phyloP scores from a whole-genome alignment of 148 eudicot species.

The Limonium bicolor region DNA sequence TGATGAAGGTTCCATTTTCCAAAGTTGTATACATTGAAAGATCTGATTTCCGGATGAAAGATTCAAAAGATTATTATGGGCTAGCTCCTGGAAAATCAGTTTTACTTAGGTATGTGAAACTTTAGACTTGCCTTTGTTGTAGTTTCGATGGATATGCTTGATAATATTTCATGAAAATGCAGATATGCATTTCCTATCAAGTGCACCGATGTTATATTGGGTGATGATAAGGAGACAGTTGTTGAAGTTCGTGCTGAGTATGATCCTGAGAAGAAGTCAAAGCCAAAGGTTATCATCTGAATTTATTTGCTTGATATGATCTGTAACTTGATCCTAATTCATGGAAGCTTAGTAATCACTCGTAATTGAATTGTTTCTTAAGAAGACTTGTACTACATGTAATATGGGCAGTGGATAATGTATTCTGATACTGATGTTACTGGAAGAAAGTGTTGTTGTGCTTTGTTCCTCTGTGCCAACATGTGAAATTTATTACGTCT shows the following conservation, averaged over 20 bases:
- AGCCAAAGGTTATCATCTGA: constrained; percentile 68
- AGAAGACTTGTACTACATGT: too few species aligned
- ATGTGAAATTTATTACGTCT: neutral
- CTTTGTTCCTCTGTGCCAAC: neutral
- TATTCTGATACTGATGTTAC: neutral
- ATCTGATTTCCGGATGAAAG: constrained; percentile 87
- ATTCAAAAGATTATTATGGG: constrained; percentile 95
- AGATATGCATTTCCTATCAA: constrained; percentile 84
- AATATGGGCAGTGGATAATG: too few species aligned
- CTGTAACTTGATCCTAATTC: neutral
- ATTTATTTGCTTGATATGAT: too few species aligned
- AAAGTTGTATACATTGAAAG: constrained; percentile 78
- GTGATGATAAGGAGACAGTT: constrained; percentile 77
- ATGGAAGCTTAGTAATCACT: neutral
- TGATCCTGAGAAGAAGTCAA: constrained; percentile 72
- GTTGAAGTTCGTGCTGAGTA: constrained; percentile 83
- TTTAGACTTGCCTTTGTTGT: neutral
- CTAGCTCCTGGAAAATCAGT: constrained; percentile 93
- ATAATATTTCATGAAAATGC: constrained; percentile 6
- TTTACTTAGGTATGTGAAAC: constrained; percentile 46
- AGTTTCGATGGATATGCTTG: neutral
- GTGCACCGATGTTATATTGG: constrained; percentile 78
- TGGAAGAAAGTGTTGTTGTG: neutral
- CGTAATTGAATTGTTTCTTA: neutral
- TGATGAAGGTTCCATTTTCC: constrained; percentile 65